A percentile compares a stretch with the other conserved stretches of the same genome.
These are phyloP conservation scores for Thielaviopsis ethacetica DNA, from an alignment of 2,329 filamentous ascomycete species.

Conservation along the genomic window DNA sequence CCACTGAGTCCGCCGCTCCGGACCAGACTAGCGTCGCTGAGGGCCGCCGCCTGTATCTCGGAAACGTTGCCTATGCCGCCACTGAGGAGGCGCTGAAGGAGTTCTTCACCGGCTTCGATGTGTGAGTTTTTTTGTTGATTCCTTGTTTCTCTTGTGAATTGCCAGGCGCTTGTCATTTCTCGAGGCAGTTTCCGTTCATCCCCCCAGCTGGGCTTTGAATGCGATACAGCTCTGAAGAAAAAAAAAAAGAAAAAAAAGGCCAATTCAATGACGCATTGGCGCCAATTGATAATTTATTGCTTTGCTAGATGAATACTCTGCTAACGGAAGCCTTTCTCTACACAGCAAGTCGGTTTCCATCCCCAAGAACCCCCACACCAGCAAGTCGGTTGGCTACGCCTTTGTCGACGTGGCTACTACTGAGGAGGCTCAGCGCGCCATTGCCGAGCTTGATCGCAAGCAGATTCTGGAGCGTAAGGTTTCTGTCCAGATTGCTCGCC, in stretches of 20 bases:
- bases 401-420: constrained; percentile 97
- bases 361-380: constrained; percentile 97
- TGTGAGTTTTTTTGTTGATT: constrained; percentile 50
- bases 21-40: constrained; percentile 86
- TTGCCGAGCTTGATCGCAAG: constrained; percentile 88
- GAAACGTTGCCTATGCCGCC: constrained; percentile 99
- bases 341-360: constrained; percentile 93
- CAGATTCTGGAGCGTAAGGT: constrained; percentile 98
- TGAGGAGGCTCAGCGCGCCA: constrained; percentile 86
- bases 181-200: background rate
- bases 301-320: background rate
- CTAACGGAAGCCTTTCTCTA: constrained; percentile 16
- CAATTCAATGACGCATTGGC: background rate
- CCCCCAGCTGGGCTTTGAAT: background rate
- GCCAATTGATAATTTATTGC: background rate
- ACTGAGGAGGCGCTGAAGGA: constrained; percentile 99
- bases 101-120: constrained; percentile 98
- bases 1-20: constrained; percentile 52
- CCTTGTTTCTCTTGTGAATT: background rate
- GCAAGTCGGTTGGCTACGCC: constrained; percentile 94
- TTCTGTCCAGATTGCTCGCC: constrained; percentile 94
- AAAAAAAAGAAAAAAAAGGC: too few relatives aligned
- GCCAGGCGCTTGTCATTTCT: background rate
- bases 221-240: background rate
- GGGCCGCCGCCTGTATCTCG: constrained; percentile 98